Evolutionary conservation across 345 rosid species (phyloP).

Genomic region (Arabidopsis arenosa): DNA sequence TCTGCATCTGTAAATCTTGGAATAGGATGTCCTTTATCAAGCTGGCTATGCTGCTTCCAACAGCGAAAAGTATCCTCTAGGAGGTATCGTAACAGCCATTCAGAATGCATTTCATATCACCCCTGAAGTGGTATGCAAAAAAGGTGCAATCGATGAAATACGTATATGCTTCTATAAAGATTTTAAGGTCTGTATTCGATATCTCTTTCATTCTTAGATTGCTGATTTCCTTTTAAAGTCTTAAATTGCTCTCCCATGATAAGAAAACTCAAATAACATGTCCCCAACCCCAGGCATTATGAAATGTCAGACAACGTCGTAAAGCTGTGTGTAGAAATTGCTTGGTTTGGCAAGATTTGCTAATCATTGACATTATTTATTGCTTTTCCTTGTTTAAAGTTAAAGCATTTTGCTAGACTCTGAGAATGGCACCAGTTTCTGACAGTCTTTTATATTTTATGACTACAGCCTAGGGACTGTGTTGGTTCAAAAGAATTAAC

Average conservation of each 20-base stretch:
- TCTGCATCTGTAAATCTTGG: slow-evolving; percentile 25
- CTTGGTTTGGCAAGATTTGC: slow-evolving; percentile 10
- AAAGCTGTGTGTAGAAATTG: background rate
- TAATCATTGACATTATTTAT: background rate
- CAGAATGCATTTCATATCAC: slow-evolving; percentile 83
- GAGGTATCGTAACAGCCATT: slow-evolving; percentile 84
- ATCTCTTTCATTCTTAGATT: slow-evolving; percentile 33
- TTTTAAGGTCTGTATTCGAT: slow-evolving; percentile 63
- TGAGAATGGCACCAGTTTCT: slow-evolving; percentile 34
- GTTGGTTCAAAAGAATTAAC: slow-evolving; percentile 40
- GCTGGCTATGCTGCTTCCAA: slow-evolving; percentile 93
- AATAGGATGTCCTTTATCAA: slow-evolving; percentile 72
- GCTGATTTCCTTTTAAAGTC: background rate
- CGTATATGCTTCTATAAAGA: slow-evolving; percentile 86
- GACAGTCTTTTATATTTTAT: slow-evolving; percentile 8
- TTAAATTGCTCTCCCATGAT: background rate
- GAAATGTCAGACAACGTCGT: background rate
- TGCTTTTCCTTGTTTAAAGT: background rate
- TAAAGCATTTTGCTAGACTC: background rate
- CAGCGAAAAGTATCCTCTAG: slow-evolving; percentile 86
- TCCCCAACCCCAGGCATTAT: background rate
- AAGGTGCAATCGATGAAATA: slow-evolving; percentile 70
- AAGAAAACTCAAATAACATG: background rate
- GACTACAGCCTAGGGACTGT: slow-evolving; percentile 80
- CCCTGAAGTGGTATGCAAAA: slow-evolving; percentile 72